A percentile compares a stretch with the other conserved stretches of the same genome.
Conservation (phyloP, 345 rosid species). For the Firmiana major region DNA sequence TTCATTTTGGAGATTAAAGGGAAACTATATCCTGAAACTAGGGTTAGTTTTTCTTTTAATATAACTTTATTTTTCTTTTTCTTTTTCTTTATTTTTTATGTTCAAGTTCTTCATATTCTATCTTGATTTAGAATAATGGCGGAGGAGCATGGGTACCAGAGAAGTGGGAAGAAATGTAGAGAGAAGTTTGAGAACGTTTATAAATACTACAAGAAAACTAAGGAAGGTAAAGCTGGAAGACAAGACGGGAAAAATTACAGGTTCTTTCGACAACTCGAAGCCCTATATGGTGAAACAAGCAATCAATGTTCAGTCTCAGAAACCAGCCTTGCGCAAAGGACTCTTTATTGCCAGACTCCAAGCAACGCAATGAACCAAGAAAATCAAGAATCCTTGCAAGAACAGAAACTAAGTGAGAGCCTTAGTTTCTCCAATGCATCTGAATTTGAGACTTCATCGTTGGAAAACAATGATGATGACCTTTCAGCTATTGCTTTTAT, state of each 20-base stretch:
- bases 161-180: slow-evolving; percentile 59
- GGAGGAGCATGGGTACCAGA: slow-evolving; percentile 51
- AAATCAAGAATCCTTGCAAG: slow-evolving; percentile 21
- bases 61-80: no score
- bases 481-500: slow-evolving; percentile 48
- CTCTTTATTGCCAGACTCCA: slow-evolving; percentile 13
- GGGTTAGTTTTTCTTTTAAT: not conserved
- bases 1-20: not conserved
- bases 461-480: slow-evolving; percentile 36
- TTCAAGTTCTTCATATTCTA: not conserved
- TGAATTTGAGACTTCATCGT: slow-evolving; percentile 49
- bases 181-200: slow-evolving; percentile 63
- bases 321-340: slow-evolving; percentile 18
- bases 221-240: slow-evolving; percentile 55
- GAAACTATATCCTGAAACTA: not conserved
- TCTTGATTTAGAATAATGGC: slow-evolving; percentile 39
- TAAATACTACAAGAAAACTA: slow-evolving; percentile 66
- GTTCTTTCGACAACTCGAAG: slow-evolving; percentile 59
- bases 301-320: slow-evolving; percentile 19
- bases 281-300: slow-evolving; percentile 41
- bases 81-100: not conserved
- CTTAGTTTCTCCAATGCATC: slow-evolving; percentile 44
- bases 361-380: slow-evolving; percentile 4
- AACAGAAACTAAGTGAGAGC: slow-evolving; percentile 26
- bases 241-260: slow-evolving; percentile 62